Conservation (phyloP, 208 protist species). For the Leishmania martiniquensis region DNA sequence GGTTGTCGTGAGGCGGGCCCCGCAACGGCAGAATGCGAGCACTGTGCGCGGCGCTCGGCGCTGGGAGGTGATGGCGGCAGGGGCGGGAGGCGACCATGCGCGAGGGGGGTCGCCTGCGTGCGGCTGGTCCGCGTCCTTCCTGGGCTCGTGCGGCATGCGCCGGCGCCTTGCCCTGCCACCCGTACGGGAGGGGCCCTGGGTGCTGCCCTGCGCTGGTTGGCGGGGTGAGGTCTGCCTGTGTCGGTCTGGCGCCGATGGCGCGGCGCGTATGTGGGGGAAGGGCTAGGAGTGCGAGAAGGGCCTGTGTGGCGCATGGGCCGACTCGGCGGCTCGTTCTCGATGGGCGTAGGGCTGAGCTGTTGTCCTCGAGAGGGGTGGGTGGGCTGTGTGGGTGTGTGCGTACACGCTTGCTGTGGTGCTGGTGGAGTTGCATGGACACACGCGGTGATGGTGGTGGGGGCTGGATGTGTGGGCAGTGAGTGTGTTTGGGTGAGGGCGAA, state of each 20-base stretch:
- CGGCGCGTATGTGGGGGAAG: background rate
- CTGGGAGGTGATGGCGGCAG: too few species aligned
- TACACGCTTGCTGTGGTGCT: background rate
- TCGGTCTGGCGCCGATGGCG: background rate
- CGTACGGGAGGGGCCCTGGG: too few species aligned
- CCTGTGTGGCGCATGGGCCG: background rate
- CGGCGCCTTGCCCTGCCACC: too few species aligned
- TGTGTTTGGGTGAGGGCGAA: background rate
- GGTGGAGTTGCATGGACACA: background rate
- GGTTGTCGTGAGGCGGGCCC: too few species aligned
- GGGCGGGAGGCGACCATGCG: too few species aligned
- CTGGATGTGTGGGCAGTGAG: too few species aligned
- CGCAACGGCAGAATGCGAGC: too few species aligned
- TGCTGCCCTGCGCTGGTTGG: background rate
- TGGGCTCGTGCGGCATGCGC: background rate
- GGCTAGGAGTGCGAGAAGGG: background rate
- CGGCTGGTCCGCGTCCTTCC: background rate
- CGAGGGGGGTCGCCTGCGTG: background rate
- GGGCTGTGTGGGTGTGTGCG: background rate
- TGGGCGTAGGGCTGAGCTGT: background rate
- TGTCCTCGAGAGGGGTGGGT: background rate
- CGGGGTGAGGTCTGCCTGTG: background rate
- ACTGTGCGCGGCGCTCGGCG: too few species aligned
- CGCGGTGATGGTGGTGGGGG: too few species aligned
- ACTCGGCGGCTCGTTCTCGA: background rate